A percentile compares a stretch with the other conserved stretches of the same genome.
Conservation (phyloP, 2,329 filamentous ascomycete genomes). For the Sporothrix dimorphospora region DNA sequence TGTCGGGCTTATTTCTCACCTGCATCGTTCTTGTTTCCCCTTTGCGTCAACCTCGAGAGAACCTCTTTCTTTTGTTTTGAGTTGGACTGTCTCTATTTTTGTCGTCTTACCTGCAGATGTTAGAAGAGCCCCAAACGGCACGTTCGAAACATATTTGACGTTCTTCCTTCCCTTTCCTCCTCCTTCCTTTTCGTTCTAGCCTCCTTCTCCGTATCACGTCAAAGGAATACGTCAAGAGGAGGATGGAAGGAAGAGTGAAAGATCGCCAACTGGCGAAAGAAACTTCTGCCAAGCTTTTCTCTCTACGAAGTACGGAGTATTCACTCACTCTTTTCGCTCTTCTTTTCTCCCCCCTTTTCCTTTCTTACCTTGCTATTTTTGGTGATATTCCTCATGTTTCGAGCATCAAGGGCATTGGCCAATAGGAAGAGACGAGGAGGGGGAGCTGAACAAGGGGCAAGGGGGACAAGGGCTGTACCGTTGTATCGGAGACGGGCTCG, state of each 20-base stretch:
- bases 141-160: not conserved
- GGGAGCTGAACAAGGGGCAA: not conserved
- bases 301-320: no score
- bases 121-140: not conserved
- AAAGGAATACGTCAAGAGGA: no score
- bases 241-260: no score
- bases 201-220: not conserved
- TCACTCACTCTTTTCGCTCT: not conserved
- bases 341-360: no score
- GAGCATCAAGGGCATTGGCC: not conserved
- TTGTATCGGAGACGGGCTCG: slow-evolving; percentile 15
- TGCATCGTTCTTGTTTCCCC: not conserved
- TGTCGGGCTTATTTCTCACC: not conserved
- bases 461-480: slow-evolving; percentile 11
- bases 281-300: no score
- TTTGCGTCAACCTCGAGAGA: not conserved
- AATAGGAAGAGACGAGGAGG: not conserved
- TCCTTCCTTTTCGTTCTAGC: not conserved
- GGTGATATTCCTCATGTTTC: slow-evolving; percentile 1
- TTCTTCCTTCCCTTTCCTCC: not conserved
- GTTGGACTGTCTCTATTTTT: not conserved
- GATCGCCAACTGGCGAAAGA: no score
- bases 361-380: slow-evolving; percentile 4
- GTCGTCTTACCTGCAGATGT: slow-evolving; percentile 4
- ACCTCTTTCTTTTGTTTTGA: not conserved